Evolutionary conservation across 352 stramenopile species (phyloP), one percentile per base, ranked within the genome.

Genomic region (Pythium myriotylum): DNA sequence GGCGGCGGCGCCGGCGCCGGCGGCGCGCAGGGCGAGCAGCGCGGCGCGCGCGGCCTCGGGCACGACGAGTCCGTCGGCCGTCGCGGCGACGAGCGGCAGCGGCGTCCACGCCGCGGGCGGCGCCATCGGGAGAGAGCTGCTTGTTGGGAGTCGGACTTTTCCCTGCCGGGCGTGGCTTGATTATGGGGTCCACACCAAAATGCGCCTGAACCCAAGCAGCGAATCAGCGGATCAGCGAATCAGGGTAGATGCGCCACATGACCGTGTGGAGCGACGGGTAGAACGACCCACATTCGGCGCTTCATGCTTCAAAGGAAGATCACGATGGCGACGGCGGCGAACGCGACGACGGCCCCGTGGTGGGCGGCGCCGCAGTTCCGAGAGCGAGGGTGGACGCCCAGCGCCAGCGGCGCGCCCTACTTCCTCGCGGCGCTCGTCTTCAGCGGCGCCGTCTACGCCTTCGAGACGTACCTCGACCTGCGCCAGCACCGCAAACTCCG

Each of bases 381-480:
- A 17, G 79, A 92, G 58, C 55, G 65, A 4, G 79, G 78, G 41
- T 94, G 85, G 85, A 43, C 45, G 40, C 59, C 70, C 23, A 27
- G 19, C 33, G 48, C 39, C 24, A 71, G 65, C 33, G 39, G 67
- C 19, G 62, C 88, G 41, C 80, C 84, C 39, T 97, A 95, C 59
- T 90, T 96, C 53, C 70, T 81, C 47, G 65, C 65, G 0, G 76
- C 84, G 0, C 70, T 99, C 20, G 52, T 88, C 4, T 98, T 99
- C 68, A 91, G 92, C 32, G 72, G 91, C 4, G 52, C 88, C 20
- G 88, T 98, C 10, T 98, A 97, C 65, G 57, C 89, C 0, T 93
- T 98, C 23, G 95, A 98, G 78, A 95, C 86, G 54, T 97, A 97
- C 57, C 72, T 99, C 45, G 89, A 98, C 68, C 67, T 88, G 17